phyloP scores from a whole-genome alignment of 108 stramenopile species.

The Cyclotella kingstonii region DNA sequence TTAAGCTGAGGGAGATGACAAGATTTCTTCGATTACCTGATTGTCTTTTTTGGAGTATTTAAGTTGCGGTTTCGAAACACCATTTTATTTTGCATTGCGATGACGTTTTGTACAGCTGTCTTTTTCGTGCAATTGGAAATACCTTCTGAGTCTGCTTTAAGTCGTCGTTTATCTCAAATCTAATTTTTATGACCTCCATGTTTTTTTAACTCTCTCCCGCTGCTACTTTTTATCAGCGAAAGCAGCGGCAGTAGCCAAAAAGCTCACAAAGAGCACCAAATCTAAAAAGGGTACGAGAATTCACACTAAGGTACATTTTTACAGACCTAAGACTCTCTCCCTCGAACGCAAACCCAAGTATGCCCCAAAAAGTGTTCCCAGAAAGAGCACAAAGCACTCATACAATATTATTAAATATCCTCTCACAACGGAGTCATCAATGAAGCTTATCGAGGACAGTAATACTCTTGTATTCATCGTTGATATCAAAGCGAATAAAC shows the following conservation, averaged over 20 bases:
- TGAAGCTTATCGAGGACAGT: constrained; percentile 99
- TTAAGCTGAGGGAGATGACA: no score
- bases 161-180: no score
- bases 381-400: constrained; percentile 74
- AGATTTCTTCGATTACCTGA: no score
- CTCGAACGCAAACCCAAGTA: constrained; percentile 90
- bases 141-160: no score
- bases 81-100: no score
- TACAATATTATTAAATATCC: constrained; percentile 97
- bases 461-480: constrained; percentile 99
- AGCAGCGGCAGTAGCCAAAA: constrained; percentile 86
- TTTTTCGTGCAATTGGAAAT: no score
- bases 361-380: constrained; percentile 70
- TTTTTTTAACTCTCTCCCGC: no score
- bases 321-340: constrained; percentile 93
- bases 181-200: no score
- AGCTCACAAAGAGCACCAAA: constrained; percentile 85
- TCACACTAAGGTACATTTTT: constrained; percentile 99
- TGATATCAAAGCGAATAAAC: constrained; percentile 98
- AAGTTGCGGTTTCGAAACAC: no score
- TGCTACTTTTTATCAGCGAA: no score
- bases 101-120: no score
- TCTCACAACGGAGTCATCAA: constrained; percentile 97
- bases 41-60: no score
- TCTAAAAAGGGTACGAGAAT: constrained; percentile 96